Evolutionary conservation across 768 basidiomycete species (phyloP), one percentile per base, ranked within the genome.

Genomic region (Mycena crocata): DNA sequence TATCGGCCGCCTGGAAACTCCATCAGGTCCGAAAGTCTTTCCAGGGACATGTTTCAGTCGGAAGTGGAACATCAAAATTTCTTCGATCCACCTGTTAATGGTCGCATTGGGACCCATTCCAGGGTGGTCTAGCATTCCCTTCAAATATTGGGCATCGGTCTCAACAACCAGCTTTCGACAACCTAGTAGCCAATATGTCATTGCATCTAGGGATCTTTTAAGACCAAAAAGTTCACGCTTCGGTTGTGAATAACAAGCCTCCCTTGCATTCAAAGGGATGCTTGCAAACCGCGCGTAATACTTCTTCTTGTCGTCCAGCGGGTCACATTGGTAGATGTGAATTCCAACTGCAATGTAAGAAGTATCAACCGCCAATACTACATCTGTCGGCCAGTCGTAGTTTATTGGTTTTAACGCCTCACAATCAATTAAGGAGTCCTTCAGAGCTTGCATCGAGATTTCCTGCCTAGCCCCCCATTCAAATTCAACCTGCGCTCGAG

Each of bases 171-270:
- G 68, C 21, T 80, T 77, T 8, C 73, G 46, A 1, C 54, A 40
- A 0, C 75, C 74, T 1, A 72, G 66, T 3, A 77, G 23, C 62
- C 62, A 71, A 19, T 71, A 64, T 12, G 63, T 31, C 40, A 63
- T 51, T 0, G 51, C 67, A 6, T 68, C 49, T 1, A 80, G 37
- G 0, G 74, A 74, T 12, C 67, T 55, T n/a, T 67, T 79, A 0
- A 84, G 35, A 0, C 83, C 79, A 55, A 75, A 84, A 0, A 84
- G 58, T 68, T 85, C 81, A 0, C 77, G 28, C 42, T 86, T 85
- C 0, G 80, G 74, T 54, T 83, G 82, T 0, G 79, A 81, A 54
- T 74, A 82, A 0, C 71, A 30, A 1, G 72, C 46, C 68, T 82
- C 78, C 1, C 74, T 23, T 0, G 77, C 76, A 34, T 80, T 81